Conservation (phyloP, 1,284 basidiomycete genomes). For the Mrakiaceae sp. region DNA sequence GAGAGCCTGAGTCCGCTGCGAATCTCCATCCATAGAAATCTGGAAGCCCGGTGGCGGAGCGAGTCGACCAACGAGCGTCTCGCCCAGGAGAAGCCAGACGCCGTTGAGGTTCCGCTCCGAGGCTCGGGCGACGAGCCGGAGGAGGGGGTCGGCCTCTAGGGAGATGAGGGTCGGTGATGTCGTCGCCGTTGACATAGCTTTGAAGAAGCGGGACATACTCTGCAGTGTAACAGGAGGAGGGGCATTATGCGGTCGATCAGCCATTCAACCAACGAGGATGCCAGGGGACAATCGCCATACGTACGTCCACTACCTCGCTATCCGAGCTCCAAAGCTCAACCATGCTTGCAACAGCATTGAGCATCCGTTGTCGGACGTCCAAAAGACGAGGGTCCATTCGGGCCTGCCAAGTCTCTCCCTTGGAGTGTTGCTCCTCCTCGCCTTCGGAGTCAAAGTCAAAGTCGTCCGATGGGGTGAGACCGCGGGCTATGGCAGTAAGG, state of each 20-base stretch:
- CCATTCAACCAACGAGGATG: too few relatives aligned
- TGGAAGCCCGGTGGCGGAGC: constrained; percentile 46
- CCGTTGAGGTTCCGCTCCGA: constrained; percentile 61
- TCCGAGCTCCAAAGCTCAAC: constrained; percentile 67
- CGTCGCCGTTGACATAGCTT: constrained; percentile 56
- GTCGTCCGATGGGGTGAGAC: constrained; percentile 64
- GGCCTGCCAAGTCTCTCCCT: constrained; percentile 41
- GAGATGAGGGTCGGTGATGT: constrained; percentile 54
- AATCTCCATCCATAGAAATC: constrained; percentile 9
- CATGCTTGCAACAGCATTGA: constrained; percentile 46
- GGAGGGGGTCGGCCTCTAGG: constrained; percentile 60
- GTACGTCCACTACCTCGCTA: constrained; percentile 59
- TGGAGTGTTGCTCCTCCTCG: constrained; percentile 40
- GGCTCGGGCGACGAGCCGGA: constrained; percentile 65
- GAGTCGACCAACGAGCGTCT: constrained; percentile 64
- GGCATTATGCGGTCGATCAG: not conserved
- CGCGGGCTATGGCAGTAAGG: constrained; percentile 68
- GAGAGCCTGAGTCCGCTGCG: constrained; percentile 38
- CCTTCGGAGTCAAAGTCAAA: constrained; percentile 49
- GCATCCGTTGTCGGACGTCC: constrained; percentile 52
- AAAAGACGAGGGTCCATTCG: constrained; percentile 55
- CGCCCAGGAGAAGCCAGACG: constrained; percentile 68
- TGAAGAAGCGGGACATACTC: constrained; percentile 68
- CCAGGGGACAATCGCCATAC: constrained; percentile 24
- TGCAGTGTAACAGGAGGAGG: constrained; percentile 26